phyloP scores from a whole-genome alignment of 768 basidiomycete genomes.

The Mycena amicta region DNA sequence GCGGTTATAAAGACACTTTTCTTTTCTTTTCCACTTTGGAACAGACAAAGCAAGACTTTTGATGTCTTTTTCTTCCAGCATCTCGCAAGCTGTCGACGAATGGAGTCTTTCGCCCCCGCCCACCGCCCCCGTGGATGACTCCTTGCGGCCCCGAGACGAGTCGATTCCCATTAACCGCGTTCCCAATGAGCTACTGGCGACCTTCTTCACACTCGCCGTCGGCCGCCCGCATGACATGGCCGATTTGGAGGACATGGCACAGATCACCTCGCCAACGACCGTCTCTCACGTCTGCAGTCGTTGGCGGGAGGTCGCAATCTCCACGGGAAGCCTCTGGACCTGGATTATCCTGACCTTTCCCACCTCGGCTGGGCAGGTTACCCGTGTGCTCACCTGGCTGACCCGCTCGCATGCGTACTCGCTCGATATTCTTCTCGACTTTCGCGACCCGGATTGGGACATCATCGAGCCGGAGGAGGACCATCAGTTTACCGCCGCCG shows the following conservation, averaged over 20 bases:
- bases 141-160: no score
- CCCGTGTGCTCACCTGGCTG: conserved; percentile 42
- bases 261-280: conserved; percentile 25
- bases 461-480: conserved; percentile 37
- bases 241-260: conserved; percentile 3
- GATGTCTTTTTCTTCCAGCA: neutral
- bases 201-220: conserved; percentile 36
- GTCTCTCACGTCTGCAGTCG: conserved; percentile 52
- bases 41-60: neutral
- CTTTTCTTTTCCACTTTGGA: neutral
- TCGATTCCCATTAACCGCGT: conserved; percentile 28
- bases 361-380: conserved; percentile 36
- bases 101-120: conserved; percentile 1
- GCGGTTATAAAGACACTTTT: no score
- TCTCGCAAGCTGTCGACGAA: neutral
- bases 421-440: conserved; percentile 55
- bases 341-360: conserved; percentile 50
- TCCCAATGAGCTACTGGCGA: conserved; percentile 36
- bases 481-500: conserved; percentile 44
- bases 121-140: no score
- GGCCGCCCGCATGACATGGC: conserved; percentile 11
- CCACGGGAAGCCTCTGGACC: conserved; percentile 52
- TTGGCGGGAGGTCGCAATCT: conserved; percentile 53
- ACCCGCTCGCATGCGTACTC: conserved; percentile 46
- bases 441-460: conserved; percentile 65